Percentiles rank a stretch among this genome's conserved stretches.
phyloP scores from a whole-genome alignment of 345 rosid genomes.

The Salix exigua region DNA sequence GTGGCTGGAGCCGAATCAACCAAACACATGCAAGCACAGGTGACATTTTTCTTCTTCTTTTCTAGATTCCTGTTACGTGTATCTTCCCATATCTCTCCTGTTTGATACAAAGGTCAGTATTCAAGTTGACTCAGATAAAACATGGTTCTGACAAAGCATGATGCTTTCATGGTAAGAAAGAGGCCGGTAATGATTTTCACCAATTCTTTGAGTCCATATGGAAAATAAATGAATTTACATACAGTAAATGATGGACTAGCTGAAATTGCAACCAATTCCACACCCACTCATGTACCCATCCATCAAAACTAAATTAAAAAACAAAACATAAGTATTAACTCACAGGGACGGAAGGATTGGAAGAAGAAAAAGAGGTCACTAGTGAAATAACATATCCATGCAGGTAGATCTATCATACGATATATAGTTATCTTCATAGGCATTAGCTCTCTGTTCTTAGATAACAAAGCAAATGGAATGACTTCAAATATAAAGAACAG shows the following conservation, averaged over 20 bases:
- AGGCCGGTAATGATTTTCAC: not conserved
- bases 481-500: not conserved
- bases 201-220: not conserved
- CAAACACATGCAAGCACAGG: constrained; percentile 88
- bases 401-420: not conserved
- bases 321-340: not conserved
- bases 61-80: not conserved
- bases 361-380: not conserved
- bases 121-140: not conserved
- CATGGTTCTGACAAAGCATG: not conserved
- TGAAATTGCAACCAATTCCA: not conserved
- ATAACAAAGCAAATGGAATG: not conserved
- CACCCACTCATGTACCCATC: not conserved
- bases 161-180: not conserved
- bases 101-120: not conserved
- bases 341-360: not conserved
- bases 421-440: not conserved
- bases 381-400: no score
- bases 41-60: constrained; percentile 16
- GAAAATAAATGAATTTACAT: not conserved
- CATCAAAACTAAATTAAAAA: not conserved
- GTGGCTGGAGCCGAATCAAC: constrained; percentile 86
- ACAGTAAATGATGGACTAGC: not conserved
- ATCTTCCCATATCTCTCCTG: not conserved
- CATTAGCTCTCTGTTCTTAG: not conserved